These are phyloP conservation scores for Beauveria bassiana DNA, from an alignment of 2,329 filamentous ascomycete species.

Conservation along the genomic window DNA sequence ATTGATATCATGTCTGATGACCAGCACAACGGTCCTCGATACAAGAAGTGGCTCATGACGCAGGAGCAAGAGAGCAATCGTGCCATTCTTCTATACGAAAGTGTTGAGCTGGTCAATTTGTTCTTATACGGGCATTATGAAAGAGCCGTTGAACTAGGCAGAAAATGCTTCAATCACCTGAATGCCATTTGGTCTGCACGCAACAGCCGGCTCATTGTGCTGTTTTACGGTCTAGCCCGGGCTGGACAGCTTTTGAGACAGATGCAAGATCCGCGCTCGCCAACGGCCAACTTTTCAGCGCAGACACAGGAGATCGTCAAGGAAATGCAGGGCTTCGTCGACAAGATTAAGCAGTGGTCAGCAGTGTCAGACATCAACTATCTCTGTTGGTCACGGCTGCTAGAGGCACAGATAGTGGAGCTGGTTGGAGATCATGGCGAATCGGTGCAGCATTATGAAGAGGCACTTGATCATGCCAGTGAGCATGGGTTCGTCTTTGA, in stretches of 20 bases:
- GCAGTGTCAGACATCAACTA: constrained; percentile 64
- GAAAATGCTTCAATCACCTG: constrained; percentile 37
- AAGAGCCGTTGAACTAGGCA: constrained; percentile 49
- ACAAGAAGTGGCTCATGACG: constrained; percentile 50
- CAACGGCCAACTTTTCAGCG: constrained; percentile 33
- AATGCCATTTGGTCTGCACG: constrained; percentile 51
- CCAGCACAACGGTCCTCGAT: constrained; percentile 51
- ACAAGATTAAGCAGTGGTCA: constrained; percentile 57
- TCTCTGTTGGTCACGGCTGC: constrained; percentile 56
- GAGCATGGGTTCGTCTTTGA: constrained; percentile 61
- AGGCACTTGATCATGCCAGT: constrained; percentile 63
- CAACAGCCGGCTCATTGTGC: constrained; percentile 47
- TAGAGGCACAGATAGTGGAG: constrained; percentile 63
- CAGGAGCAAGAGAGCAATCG: constrained; percentile 53
- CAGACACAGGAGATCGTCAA: constrained; percentile 41
- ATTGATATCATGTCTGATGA: constrained; percentile 57
- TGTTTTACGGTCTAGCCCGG: constrained; percentile 54
- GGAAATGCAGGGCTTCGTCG: constrained; percentile 47
- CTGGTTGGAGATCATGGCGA: constrained; percentile 47
- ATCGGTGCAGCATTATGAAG: constrained; percentile 60
- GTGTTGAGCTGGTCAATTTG: constrained; percentile 53
- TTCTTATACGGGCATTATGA: constrained; percentile 58
- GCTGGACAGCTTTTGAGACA: constrained; percentile 43
- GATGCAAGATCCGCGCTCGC: constrained; percentile 38
- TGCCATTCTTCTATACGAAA: constrained; percentile 61